Conservation (phyloP, 1,139 yeast species). For the Kazachstania sp. region DNA sequence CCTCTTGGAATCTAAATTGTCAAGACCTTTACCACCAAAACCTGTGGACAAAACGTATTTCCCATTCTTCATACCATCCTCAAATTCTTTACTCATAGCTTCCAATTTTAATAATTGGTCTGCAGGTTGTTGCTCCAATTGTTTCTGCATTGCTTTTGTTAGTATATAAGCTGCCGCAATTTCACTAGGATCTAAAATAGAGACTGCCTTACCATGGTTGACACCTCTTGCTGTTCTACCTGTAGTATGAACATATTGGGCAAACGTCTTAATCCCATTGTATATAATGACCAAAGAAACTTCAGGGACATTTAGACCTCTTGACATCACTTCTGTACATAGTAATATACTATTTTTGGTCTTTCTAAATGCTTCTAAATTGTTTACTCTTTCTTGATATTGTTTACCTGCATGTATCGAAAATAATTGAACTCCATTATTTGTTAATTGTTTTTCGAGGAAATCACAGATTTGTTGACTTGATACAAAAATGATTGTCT, state of each 20-base stretch:
- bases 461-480: conserved; percentile 77
- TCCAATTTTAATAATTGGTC: conserved; percentile 34
- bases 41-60: conserved; percentile 64
- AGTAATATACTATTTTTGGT: conserved; percentile 53
- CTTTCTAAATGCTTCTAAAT: conserved; percentile 61
- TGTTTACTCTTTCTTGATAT: conserved; percentile 71
- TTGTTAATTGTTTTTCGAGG: conserved; percentile 48
- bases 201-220: conserved; percentile 63
- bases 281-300: conserved; percentile 73
- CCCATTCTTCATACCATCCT: conserved; percentile 58
- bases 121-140: conserved; percentile 36
- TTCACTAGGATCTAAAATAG: conserved; percentile 59
- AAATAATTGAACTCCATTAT: conserved; percentile 49
- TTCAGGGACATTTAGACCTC: conserved; percentile 88
- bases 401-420: conserved; percentile 92
- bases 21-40: conserved; percentile 91
- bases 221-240: conserved; percentile 98
- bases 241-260: conserved; percentile 92
- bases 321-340: conserved; percentile 90
- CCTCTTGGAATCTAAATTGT: conserved; percentile 63
- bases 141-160: conserved; percentile 48
- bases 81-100: conserved; percentile 48
- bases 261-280: conserved; percentile 88
- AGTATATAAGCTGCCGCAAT: conserved; percentile 64
- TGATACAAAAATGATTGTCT: conserved; percentile 76